These are phyloP conservation scores for Hypsizygus ulmarius DNA, from an alignment of 1,284 basidiomycete species.

Conservation along the genomic window DNA sequence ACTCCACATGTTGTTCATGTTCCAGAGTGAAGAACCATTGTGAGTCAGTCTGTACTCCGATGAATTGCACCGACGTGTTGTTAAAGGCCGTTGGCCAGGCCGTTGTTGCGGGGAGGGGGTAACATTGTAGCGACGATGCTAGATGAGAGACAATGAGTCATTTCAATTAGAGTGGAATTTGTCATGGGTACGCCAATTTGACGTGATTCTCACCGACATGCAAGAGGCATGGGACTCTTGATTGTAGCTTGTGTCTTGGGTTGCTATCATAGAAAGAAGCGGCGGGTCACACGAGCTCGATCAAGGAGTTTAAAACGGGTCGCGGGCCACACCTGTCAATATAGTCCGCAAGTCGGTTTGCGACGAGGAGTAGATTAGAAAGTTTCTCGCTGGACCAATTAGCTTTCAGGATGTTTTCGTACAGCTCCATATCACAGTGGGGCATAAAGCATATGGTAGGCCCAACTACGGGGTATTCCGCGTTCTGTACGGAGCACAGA, in stretches of 20 bases:
- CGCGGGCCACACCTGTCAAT: constrained; percentile 43
- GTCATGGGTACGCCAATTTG: constrained; percentile 6
- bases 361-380: constrained; percentile 35
- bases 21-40: background rate
- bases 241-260: constrained; percentile 35
- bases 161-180: constrained; percentile 7
- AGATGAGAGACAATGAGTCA: background rate
- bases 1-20: constrained; percentile 5
- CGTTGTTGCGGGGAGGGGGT: constrained; percentile 45
- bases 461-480: constrained; percentile 33
- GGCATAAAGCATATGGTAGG: constrained; percentile 74
- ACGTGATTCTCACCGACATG: constrained; percentile 33
- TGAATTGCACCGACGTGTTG: constrained; percentile 58
- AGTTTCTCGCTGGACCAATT: constrained; percentile 53
- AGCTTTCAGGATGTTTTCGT: constrained; percentile 59
- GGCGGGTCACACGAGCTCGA: constrained; percentile 13
- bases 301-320: constrained; percentile 17
- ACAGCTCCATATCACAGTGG: constrained; percentile 69
- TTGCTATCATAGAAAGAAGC: constrained; percentile 34
- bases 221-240: constrained; percentile 36
- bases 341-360: constrained; percentile 43
- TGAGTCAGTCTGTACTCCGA: constrained; percentile 17
- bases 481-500: constrained; percentile 29
- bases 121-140: constrained; percentile 48
- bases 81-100: constrained; percentile 66